A percentile compares a stretch with the other conserved stretches of the same genome.
Conservation (phyloP, 2,329 filamentous ascomycete species). For the Biscogniauxia marginata region DNA sequence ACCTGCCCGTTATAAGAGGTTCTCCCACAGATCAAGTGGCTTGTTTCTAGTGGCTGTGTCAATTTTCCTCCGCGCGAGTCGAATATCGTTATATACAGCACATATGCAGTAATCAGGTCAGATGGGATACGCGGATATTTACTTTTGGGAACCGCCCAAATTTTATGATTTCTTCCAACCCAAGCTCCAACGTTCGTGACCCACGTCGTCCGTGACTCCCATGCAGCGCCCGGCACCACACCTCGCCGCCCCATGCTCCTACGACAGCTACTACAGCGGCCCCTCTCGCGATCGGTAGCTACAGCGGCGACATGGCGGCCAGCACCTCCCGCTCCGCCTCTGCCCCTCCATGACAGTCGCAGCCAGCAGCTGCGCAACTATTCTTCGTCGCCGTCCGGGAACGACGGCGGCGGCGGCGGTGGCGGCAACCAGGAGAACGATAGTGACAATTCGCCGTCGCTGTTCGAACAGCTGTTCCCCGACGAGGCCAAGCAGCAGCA, state of each 20-base stretch:
- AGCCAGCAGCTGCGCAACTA: slow-evolving; percentile 2
- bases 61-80: too few relatives aligned
- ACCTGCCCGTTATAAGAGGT: too few relatives aligned
- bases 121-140: too few relatives aligned
- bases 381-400: background rate
- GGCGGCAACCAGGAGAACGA: slow-evolving; percentile 1
- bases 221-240: slow-evolving; percentile 25
- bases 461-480: slow-evolving; percentile 54
- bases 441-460: slow-evolving; percentile 29
- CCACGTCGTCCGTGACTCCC: slow-evolving; percentile 3
- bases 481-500: slow-evolving; percentile 39
- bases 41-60: too few relatives aligned
- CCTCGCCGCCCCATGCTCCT: slow-evolving; percentile 33
- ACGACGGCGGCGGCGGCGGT: background rate
- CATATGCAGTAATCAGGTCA: too few relatives aligned
- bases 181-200: background rate
- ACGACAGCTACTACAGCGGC: slow-evolving; percentile 32
- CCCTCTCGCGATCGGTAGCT: slow-evolving; percentile 32
- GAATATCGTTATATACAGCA: too few relatives aligned
- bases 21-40: too few relatives aligned
- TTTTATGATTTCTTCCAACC: background rate
- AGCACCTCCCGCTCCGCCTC: slow-evolving; percentile 7
- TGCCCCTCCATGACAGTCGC: slow-evolving; percentile 23
- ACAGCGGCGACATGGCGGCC: slow-evolving; percentile 28
- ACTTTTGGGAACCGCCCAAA: too few relatives aligned